Evolutionary conservation across 257 asterid species (phyloP), one percentile per base, ranked within the genome.

Genomic region (Solanum gracilifrons): DNA sequence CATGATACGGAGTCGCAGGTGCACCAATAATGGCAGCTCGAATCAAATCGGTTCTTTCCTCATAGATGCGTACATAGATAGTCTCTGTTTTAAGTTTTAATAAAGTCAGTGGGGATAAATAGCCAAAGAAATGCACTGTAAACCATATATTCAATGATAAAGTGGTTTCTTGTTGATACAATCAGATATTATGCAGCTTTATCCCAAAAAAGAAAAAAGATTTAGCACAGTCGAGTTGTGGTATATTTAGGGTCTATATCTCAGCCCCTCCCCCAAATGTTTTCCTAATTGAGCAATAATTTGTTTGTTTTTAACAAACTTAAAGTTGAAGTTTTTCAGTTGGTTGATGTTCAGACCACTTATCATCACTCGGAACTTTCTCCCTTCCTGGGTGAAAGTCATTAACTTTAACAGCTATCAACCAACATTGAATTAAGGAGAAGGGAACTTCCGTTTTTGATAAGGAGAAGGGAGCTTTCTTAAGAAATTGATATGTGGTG

Each of bases 1-100:
- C 97, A 18, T 97, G 99, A 87, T 97, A 97, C n/a, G 99, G 99
- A 87, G 99, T 96, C 84, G 96, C 98, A n/a, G 88, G 93, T 58
- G 93, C 89, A 80, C 99, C 99, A 13, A 93, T 91, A 51, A 97
- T 87, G 79, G 96, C 98, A 41, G 97, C 97, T 85, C 99, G 94
- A 69, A 97, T 93, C 91, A 97, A 89, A 75, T 94, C 95, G 91
- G 95, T 93, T 80, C 94, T 88, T 89, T 96, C 99, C 90, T 97
- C 99, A 11, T 89, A 97, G 84, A 85, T 95, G 51, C 98, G 98
- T 39, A 93, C 94, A 48, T 92, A 96, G 87, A 97, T 92, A 51
- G 94, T 92, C 68, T 93, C 99, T 97, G 98, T 88, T 46, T 77
- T 13, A 20, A 73, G 85, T 82, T 82, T 31, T 29, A 31, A 9